Evolutionary conservation across 2,329 filamentous ascomycete genomes (phyloP).

Genomic region (Neoascochyta sp.): DNA sequence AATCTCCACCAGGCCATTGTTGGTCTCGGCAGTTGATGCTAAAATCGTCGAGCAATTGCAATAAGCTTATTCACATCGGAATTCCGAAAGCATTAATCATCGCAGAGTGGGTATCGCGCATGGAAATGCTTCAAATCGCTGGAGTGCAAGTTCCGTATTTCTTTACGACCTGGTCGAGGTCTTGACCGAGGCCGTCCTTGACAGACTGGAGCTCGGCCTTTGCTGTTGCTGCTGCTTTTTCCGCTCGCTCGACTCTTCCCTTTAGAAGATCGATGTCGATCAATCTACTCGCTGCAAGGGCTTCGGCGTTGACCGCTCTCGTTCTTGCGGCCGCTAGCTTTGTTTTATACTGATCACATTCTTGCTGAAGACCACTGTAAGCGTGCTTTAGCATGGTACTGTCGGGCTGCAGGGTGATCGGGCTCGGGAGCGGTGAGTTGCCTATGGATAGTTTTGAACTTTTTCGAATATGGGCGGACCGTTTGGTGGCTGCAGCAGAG

Average conservation of each 20-base stretch:
- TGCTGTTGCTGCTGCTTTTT: slow-evolving; percentile 8
- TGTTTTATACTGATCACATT: slow-evolving; percentile 9
- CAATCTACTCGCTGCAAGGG: slow-evolving; percentile 8
- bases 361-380: slow-evolving; percentile 12
- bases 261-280: slow-evolving; percentile 7
- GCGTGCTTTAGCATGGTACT: slow-evolving; percentile 13
- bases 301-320: slow-evolving; percentile 12
- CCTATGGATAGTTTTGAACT: neutral
- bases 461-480: neutral
- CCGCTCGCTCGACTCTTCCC: slow-evolving; percentile 8
- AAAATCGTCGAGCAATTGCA: too few relatives aligned
- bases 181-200: slow-evolving; percentile 5
- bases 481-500: slow-evolving; percentile 13
- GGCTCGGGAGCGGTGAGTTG: neutral
- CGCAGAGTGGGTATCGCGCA: too few relatives aligned
- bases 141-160: too few relatives aligned
- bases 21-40: too few relatives aligned
- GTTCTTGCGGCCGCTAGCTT: slow-evolving; percentile 10
- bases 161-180: slow-evolving; percentile 6
- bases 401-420: slow-evolving; percentile 1
- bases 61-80: too few relatives aligned
- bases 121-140: too few relatives aligned
- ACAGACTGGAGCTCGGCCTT: slow-evolving; percentile 7
- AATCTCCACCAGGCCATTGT: too few relatives aligned
- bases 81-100: too few relatives aligned